Evolutionary conservation across 192 early-diverging fungal species (phyloP).

Genomic region (Chytriomyces hyalinus): DNA sequence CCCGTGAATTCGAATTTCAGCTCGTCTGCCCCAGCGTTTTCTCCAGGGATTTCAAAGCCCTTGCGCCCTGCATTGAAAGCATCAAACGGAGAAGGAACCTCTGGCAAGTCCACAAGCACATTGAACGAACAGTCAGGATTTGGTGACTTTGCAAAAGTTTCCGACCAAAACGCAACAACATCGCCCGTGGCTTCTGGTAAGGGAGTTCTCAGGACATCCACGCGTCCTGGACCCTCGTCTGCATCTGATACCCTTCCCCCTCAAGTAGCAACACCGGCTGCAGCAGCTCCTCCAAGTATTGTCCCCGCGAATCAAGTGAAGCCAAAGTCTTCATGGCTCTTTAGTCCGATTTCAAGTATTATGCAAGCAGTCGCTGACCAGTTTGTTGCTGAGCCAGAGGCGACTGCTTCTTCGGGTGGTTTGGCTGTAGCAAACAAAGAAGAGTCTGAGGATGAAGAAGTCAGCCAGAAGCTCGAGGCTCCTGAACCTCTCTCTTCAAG

Average conservation of each 20-base stretch:
- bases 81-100: too few species aligned
- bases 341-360: conserved; percentile 1
- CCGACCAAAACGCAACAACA: not conserved
- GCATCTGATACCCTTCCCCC: not conserved
- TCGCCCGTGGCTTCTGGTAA: not conserved
- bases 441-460: not conserved
- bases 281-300: not conserved
- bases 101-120: not conserved
- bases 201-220: not conserved
- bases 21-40: too few species aligned
- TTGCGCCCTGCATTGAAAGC: too few species aligned
- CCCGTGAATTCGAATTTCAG: too few species aligned
- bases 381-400: conserved; percentile 2
- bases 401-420: not conserved
- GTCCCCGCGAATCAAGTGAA: conserved; percentile 13
- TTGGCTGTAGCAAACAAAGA: not conserved
- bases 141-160: conserved; percentile 31
- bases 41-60: too few species aligned
- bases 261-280: not conserved
- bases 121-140: conserved; percentile 17
- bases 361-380: not conserved
- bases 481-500: too few species aligned
- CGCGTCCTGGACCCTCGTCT: not conserved
- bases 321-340: not conserved
- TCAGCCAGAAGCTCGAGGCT: not conserved